Base-by-base conservation (phyloP, 805 yeast species). In the Huiozyma sinensis region DNA sequence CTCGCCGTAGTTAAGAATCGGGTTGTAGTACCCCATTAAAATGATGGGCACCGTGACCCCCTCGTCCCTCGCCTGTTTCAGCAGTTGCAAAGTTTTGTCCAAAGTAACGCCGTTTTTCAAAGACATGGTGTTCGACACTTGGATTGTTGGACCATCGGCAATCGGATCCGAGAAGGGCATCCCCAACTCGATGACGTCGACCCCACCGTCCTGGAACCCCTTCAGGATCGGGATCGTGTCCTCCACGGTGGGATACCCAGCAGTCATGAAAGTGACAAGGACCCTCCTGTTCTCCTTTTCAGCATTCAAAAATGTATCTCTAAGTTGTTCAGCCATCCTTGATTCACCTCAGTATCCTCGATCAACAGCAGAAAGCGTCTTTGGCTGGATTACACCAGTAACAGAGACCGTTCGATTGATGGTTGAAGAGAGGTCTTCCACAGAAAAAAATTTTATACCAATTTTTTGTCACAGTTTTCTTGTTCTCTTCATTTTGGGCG, bases 101-200 rank as follows among this genome's bases (percentile, higher is more conserved):
- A 87, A 79, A 30, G 87, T 81, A 47, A 88, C 76, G 10, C 95
- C 95, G 56, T 92, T 90, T 28, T 76, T 72, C 50, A 92, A 72
- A 13, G 98, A 92, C n/a, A 68, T 70, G 17, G 76, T 76, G 67
- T 89, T 89, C 34, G 97, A 87, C 32, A 70, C 79, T 68, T 92
- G 98, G 57, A 92, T 92, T 12, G 95, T 86, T 35, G 97, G 95
- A 40, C 99, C 99, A 64, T 92, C 99, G 32, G 97, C 99, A 62
- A 92, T 88, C 34, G 99, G 98, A 63, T 92, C 99, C 24, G 95
- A 82, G 64, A 92, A 92, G 40, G 99, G 99, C 61, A 92, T 68
- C 49, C 99, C 98, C 39, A 92, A 68, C 67, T 92, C 99, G 53
- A 92, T 86, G 49, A 92, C 75, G 60, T 92, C 97, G 34, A 84